These are phyloP conservation scores for Hordeum marinum DNA, from an alignment of 176 grass and related monocot genomes.

Conservation along the genomic window DNA sequence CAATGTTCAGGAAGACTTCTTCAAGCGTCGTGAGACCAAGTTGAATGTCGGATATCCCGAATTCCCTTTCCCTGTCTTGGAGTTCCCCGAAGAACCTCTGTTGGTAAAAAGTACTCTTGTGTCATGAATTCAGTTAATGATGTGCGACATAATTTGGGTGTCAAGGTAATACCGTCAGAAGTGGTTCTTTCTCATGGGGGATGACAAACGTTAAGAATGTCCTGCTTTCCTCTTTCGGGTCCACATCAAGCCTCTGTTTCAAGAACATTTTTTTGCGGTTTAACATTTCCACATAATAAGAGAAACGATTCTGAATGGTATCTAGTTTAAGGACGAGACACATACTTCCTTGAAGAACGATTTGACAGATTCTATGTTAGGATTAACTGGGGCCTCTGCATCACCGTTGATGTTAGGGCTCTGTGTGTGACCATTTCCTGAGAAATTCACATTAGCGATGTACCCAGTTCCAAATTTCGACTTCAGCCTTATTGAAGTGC, in stretches of 20 bases:
- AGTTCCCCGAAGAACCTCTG: slow-evolving; percentile 88
- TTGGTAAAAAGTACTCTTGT: not conserved
- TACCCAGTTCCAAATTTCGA: slow-evolving; percentile 94
- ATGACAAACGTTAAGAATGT: slow-evolving; percentile 92
- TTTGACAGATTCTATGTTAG: slow-evolving; percentile 68
- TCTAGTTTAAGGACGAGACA: slow-evolving; percentile 7
- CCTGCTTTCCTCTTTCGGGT: slow-evolving; percentile 82
- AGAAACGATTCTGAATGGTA: not conserved
- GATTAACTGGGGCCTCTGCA: slow-evolving; percentile 14
- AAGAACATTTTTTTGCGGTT: not conserved
- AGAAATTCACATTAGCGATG: slow-evolving; percentile 85
- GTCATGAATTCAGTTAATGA: slow-evolving; percentile 8
- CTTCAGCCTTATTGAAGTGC: slow-evolving; percentile 91
- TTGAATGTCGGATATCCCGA: slow-evolving; percentile 91
- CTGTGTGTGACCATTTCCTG: slow-evolving; percentile 40
- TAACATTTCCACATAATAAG: slow-evolving; percentile 2
- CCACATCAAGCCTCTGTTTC: slow-evolving; percentile 54
- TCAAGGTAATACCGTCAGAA: slow-evolving; percentile 66
- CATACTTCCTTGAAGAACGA: slow-evolving; percentile 85
- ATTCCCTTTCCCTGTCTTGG: slow-evolving; percentile 79
- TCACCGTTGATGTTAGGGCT: slow-evolving; percentile 39
- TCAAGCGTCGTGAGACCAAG: slow-evolving; percentile 89
- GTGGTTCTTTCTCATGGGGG: slow-evolving; percentile 71
- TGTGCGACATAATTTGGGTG: not conserved
- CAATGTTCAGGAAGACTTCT: slow-evolving; percentile 96